These are phyloP conservation scores for Suillus lakei DNA, from an alignment of 768 basidiomycete genomes.

Conservation along the genomic window DNA sequence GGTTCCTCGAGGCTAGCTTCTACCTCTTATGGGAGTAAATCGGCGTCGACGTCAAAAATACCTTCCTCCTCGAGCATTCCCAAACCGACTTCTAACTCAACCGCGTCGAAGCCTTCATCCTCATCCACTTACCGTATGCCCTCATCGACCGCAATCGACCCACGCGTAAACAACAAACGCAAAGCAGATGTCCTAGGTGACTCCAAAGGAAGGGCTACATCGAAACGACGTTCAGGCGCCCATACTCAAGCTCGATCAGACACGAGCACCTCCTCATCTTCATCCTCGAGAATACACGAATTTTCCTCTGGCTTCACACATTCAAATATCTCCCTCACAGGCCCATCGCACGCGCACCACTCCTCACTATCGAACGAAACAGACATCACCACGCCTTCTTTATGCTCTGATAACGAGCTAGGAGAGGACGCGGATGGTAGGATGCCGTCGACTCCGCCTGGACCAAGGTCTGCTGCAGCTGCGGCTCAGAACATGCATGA, in stretches of 20 bases:
- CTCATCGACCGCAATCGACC: neutral
- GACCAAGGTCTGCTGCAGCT: constrained; percentile 28
- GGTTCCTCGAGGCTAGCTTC: neutral
- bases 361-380: constrained; percentile 35
- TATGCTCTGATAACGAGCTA: constrained; percentile 74
- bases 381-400: constrained; percentile 63
- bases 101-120: neutral
- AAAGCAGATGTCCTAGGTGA: constrained; percentile 1
- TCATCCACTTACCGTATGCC: neutral
- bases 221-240: neutral
- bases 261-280: neutral
- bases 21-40: neutral
- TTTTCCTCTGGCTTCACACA: neutral
- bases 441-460: constrained; percentile 56
- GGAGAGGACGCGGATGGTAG: constrained; percentile 52
- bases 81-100: neutral
- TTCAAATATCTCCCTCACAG: neutral
- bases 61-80: neutral
- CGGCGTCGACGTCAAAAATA: neutral
- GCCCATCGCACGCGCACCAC: neutral
- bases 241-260: neutral
- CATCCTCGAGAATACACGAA: neutral
- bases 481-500: neutral
- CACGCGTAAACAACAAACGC: neutral
- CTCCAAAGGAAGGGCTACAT: neutral